These are phyloP conservation scores for Pilaira anomala DNA, from an alignment of 192 early-diverging fungal species.

Conservation along the genomic window DNA sequence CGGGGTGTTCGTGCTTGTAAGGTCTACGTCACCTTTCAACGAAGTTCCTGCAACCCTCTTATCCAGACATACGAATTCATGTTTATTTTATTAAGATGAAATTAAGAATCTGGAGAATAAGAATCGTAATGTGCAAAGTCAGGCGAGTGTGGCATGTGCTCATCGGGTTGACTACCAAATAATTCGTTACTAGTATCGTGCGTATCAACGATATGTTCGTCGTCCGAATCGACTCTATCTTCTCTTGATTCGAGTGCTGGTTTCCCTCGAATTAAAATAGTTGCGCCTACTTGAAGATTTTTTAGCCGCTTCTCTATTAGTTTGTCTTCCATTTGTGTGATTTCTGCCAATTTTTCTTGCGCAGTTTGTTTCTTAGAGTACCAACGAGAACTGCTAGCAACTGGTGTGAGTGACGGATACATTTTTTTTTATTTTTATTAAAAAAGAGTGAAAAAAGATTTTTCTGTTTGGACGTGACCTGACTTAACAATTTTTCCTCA, in stretches of 20 bases:
- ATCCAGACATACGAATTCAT: too few relatives aligned
- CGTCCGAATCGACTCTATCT: not conserved
- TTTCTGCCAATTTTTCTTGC: not conserved
- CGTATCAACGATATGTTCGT: not conserved
- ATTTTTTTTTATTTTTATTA: not conserved
- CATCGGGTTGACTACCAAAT: not conserved
- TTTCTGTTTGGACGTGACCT: not conserved
- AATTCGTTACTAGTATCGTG: not conserved
- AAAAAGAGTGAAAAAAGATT: not conserved
- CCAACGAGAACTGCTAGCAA: not conserved
- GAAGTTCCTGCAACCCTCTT: too few relatives aligned
- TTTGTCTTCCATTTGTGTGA: slow-evolving; percentile 1
- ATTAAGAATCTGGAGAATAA: not conserved
- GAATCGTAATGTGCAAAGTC: not conserved
- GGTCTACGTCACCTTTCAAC: not conserved
- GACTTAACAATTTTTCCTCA: not conserved
- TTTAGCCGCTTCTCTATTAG: not conserved
- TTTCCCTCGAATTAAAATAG: not conserved
- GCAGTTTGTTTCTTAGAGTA: not conserved
- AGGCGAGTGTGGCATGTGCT: not conserved
- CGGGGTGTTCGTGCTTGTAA: too few relatives aligned
- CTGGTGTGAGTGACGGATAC: slow-evolving; percentile 9
- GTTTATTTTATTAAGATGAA: not conserved
- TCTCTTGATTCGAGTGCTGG: not conserved
- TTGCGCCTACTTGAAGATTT: not conserved